These are phyloP conservation scores for Pseudogymnoascus sp. DNA, from an alignment of 2,329 filamentous ascomycete genomes.

Conservation along the genomic window DNA sequence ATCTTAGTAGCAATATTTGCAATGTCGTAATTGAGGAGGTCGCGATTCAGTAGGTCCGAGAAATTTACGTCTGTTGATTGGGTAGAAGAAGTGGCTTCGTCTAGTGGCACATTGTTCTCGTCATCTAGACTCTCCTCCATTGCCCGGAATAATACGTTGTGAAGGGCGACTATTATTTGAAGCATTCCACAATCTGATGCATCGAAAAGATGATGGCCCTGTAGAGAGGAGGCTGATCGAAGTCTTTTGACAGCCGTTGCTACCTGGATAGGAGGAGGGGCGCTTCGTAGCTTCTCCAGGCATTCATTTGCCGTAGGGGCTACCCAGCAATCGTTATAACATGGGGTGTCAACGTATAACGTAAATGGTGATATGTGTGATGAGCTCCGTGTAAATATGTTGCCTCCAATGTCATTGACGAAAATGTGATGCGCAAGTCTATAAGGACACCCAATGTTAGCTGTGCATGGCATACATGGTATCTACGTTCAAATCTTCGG, in stretches of 20 bases:
- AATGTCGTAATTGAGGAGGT: slow-evolving; percentile 1
- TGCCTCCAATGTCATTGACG: not conserved
- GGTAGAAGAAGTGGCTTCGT: not conserved
- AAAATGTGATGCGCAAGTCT: not conserved
- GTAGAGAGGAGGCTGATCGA: not conserved
- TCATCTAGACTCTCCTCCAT: not conserved
- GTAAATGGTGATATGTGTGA: not conserved
- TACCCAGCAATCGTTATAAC: slow-evolving; percentile 2
- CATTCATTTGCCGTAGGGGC: not conserved
- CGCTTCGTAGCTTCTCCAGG: not conserved
- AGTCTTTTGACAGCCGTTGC: not conserved
- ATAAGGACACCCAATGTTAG: not conserved
- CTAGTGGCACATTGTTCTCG: not conserved
- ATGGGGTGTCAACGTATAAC: not conserved
- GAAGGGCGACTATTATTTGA: not conserved
- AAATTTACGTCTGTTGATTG: not conserved
- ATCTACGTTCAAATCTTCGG: not conserved
- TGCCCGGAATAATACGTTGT: not conserved
- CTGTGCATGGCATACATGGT: not conserved
- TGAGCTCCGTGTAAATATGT: not conserved
- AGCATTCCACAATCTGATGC: not conserved
- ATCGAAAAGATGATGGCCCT: not conserved
- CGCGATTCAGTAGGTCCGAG: not conserved
- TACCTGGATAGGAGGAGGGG: not conserved
- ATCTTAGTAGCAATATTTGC: not conserved